Conservation (phyloP, 176 grass and related monocot genomes). For the Raddia guianensis region DNA sequence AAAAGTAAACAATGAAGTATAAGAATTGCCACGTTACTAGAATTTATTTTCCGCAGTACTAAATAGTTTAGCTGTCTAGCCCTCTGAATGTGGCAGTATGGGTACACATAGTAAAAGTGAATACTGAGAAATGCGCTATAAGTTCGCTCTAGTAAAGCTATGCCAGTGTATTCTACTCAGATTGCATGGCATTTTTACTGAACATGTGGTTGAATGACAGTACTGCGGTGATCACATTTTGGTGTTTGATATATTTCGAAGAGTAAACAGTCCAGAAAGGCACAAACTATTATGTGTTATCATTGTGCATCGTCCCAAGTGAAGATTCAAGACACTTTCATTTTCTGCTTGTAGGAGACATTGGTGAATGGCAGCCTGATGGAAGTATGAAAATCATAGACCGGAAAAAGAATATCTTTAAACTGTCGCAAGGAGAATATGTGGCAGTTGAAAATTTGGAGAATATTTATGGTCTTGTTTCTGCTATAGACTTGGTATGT, state of each 20-base stretch:
- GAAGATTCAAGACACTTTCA: slow-evolving; percentile 9
- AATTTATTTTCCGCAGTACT: neutral
- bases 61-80: slow-evolving; percentile 12
- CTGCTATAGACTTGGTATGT: slow-evolving; percentile 76
- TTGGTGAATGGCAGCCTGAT: slow-evolving; percentile 90
- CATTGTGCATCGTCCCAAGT: neutral
- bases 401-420: slow-evolving; percentile 93
- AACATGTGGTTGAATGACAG: neutral
- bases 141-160: neutral
- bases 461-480: slow-evolving; percentile 76
- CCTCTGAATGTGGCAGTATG: slow-evolving; percentile 19
- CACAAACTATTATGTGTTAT: slow-evolving; percentile 21
- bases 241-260: slow-evolving; percentile 2
- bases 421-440: slow-evolving; percentile 95
- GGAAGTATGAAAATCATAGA: slow-evolving; percentile 97
- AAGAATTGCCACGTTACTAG: neutral
- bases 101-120: neutral
- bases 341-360: slow-evolving; percentile 66
- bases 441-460: slow-evolving; percentile 93
- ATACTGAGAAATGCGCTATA: neutral
- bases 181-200: neutral
- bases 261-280: neutral
- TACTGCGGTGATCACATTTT: slow-evolving; percentile 11
- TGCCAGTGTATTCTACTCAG: neutral
- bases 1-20: slow-evolving; percentile 20